Conservation (phyloP, 2,329 filamentous ascomycete genomes). For the Aspergillus vadensis region DNA sequence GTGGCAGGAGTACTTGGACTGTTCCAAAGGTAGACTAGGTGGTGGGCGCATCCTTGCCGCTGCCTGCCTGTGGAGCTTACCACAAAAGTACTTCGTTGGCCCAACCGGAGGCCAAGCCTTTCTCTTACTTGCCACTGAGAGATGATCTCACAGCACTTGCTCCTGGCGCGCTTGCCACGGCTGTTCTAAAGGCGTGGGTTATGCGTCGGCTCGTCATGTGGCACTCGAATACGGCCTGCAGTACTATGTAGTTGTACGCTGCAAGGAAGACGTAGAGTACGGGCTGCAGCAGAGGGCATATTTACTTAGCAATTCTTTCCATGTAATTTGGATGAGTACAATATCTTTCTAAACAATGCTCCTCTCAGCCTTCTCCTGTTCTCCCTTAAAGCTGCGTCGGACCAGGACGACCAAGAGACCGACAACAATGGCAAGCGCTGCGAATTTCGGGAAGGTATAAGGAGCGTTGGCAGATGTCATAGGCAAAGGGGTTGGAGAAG, state of each 20-base stretch:
- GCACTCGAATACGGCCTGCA: neutral
- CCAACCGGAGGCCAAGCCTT: neutral
- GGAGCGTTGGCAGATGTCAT: slow-evolving; percentile 13
- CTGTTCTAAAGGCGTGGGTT: neutral
- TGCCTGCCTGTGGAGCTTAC: neutral
- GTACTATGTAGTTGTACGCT: neutral
- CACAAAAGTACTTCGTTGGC: neutral
- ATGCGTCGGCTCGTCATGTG: neutral
- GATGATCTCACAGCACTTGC: neutral
- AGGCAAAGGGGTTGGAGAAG: slow-evolving; percentile 11
- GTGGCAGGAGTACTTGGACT: neutral
- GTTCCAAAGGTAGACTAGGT: neutral
- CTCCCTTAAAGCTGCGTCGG: slow-evolving; percentile 12
- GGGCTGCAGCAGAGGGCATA: neutral
- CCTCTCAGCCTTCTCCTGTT: slow-evolving; percentile 19
- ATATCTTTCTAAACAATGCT: slow-evolving; percentile 17
- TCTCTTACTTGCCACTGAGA: neutral
- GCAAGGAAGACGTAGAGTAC: neutral
- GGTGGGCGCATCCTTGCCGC: neutral
- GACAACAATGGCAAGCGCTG: slow-evolving; percentile 23
- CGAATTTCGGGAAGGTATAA: slow-evolving; percentile 19
- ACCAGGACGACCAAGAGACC: slow-evolving; percentile 22
- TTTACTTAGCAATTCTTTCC: neutral
- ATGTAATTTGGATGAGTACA: neutral
- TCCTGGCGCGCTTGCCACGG: neutral